Base-by-base conservation (phyloP, 176 grass and related monocot species). In the Carex pumila region DNA sequence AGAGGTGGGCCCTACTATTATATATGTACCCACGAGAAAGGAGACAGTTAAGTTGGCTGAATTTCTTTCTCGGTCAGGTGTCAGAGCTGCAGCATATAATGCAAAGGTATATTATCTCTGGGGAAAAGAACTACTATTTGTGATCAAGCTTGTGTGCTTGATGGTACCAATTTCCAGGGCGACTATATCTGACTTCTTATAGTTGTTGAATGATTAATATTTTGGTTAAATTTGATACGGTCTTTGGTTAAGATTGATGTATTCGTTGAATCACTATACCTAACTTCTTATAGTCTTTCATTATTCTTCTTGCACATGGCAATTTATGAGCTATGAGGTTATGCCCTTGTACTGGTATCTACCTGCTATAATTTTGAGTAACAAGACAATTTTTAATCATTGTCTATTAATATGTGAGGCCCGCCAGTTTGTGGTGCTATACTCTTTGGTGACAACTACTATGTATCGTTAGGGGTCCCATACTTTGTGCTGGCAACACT, bases 61-160 rank as follows among this genome's bases (percentile, higher is more conserved):
- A 62, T 94, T 87, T 84, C 84, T 98, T 85, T 94, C 87, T 81
- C 90, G 81, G 64, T 91, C 84, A 87, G 91, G 92, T 83, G 84
- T 98, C 25, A 98, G 29, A 88, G 95, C 95, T 85, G 92, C 92
- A 89, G 90, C 95, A 70, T 98, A 98, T 90, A 90, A 98, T 91
- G 95, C 95, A 88, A 94, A 98, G 92, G 95, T 94, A 86, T 14
- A 15, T 55, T 4, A 54, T 13, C 82, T 7, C 19, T 66, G 0
- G 0, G 0, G 1, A 83, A 69, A 86, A 58, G 61, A 85, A 57
- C 59, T 47, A 56, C 52, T 47, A 84, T 34, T 47, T 81, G 39
- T 41, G 63, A 45, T 57, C 34, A 83, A 66, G 30, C 58, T 83
- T 49, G 72, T 11, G 29, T 88, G 9, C 13, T 30, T 32, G 22